phyloP scores from a whole-genome alignment of 306 rosid species.

The Castanea crenata region DNA sequence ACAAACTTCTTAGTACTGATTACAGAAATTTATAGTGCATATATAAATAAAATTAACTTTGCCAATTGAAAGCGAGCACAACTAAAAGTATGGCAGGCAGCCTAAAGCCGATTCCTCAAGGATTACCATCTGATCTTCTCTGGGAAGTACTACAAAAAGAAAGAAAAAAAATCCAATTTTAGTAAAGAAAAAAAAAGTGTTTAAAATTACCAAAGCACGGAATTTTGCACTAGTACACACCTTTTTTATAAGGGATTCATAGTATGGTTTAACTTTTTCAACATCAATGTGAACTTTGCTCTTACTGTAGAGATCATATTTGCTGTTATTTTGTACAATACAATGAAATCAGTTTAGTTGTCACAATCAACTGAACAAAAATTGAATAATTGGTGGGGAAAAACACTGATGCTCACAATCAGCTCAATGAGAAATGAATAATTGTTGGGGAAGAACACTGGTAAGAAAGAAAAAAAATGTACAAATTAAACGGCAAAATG shows the following conservation, averaged over 20 bases:
- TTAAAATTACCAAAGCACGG: neutral
- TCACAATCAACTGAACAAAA: neutral
- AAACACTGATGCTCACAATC: no score
- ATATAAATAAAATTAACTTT: no score
- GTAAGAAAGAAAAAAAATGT: neutral
- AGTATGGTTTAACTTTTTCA: constrained; percentile 15
- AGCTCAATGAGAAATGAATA: no score
- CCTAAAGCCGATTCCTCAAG: neutral
- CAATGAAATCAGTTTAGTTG: neutral
- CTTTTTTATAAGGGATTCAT: neutral
- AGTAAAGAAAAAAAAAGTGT: neutral
- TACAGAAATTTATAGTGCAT: no score
- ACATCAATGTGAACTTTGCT: neutral
- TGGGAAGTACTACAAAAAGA: constrained; percentile 1
- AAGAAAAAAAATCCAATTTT: no score
- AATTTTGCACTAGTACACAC: neutral
- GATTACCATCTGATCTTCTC: neutral
- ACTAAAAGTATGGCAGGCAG: neutral
- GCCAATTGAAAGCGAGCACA: neutral
- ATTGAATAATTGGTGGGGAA: neutral
- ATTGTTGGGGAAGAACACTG: no score
- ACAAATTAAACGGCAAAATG: neutral
- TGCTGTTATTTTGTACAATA: neutral
- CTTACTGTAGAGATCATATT: constrained; percentile 10
- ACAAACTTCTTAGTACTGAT: no score